Conservation (phyloP, 768 basidiomycete genomes). For the Leccinum rimulosum region DNA sequence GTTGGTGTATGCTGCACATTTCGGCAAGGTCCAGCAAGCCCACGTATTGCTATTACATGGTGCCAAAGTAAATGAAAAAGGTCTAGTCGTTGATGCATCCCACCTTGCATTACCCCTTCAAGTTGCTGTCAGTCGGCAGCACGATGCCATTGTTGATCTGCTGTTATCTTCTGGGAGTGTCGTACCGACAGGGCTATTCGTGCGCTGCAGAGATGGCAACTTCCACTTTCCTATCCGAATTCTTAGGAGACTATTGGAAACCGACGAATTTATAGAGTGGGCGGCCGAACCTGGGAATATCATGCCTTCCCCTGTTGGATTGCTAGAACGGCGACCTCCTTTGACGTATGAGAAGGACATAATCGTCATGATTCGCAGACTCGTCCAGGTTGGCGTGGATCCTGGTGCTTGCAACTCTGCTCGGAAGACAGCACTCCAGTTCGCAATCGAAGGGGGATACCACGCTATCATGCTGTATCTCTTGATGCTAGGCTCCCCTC, state of each 20-base stretch:
- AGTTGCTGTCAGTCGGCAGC: constrained; percentile 4
- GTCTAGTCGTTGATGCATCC: constrained; percentile 4
- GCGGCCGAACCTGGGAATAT: neutral
- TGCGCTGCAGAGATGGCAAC: neutral
- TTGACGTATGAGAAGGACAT: constrained; percentile 7
- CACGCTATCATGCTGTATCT: neutral
- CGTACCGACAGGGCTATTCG: constrained; percentile 4
- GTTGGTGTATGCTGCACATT: constrained; percentile 11
- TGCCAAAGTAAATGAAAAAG: constrained; percentile 4
- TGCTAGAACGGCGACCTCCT: constrained; percentile 3
- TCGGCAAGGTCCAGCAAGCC: constrained; percentile 5
- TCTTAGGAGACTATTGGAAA: constrained; percentile 4
- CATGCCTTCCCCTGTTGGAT: neutral
- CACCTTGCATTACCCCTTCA: constrained; percentile 3
- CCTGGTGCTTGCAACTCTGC: neutral
- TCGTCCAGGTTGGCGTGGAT: constrained; percentile 3
- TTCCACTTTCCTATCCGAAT: constrained; percentile 8
- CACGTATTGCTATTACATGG: neutral
- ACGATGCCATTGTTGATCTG: constrained; percentile 1
- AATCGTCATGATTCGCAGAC: constrained; percentile 7
- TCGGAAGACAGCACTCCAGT: neutral
- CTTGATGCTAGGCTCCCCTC: neutral
- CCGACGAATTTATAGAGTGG: constrained; percentile 10
- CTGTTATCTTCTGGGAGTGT: constrained; percentile 1
- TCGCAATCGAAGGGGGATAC: constrained; percentile 5